Conservation (phyloP, 768 basidiomycete genomes). For the Serendipita vermifera region DNA sequence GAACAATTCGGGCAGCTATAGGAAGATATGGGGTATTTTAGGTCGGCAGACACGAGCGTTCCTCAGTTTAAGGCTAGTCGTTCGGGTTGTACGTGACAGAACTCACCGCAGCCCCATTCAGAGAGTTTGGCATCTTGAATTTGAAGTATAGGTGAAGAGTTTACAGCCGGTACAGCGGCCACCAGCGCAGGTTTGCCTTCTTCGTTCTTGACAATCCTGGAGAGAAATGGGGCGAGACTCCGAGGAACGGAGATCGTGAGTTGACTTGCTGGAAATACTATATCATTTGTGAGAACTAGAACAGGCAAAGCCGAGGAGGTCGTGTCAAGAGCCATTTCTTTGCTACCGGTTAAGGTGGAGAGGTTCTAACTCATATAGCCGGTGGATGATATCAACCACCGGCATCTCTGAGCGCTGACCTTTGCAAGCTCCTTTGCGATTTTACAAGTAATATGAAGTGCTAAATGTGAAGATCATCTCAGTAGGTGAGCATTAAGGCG, state of each 20-base stretch:
- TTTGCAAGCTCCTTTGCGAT: too few species aligned
- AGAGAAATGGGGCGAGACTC: constrained; percentile 48
- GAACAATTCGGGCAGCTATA: constrained; percentile 50
- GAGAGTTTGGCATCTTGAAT: constrained; percentile 7
- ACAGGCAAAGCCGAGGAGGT: constrained; percentile 43
- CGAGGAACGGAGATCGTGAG: constrained; percentile 54
- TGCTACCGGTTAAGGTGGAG: not conserved
- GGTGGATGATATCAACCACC: too few species aligned
- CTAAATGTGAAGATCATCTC: too few species aligned
- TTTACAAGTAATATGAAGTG: too few species aligned
- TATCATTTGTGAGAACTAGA: constrained; percentile 55
- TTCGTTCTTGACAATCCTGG: constrained; percentile 54
- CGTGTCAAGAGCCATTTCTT: constrained; percentile 17
- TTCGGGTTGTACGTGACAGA: too few species aligned
- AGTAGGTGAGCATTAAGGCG: too few species aligned
- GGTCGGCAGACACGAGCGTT: constrained; percentile 16
- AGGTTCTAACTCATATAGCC: too few species aligned
- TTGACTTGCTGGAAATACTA: constrained; percentile 62
- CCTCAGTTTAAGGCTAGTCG: constrained; percentile 15
- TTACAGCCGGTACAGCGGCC: constrained; percentile 47
- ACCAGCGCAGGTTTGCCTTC: constrained; percentile 51
- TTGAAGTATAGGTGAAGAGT: constrained; percentile 16
- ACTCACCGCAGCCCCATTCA: constrained; percentile 16
- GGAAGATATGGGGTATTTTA: not conserved
- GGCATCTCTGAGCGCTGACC: too few species aligned